Percentiles rank a stretch among this genome's conserved stretches.
phyloP scores from a whole-genome alignment of 371 early-diverging fungal genomes.

The Lichtheimia hyalospora region DNA sequence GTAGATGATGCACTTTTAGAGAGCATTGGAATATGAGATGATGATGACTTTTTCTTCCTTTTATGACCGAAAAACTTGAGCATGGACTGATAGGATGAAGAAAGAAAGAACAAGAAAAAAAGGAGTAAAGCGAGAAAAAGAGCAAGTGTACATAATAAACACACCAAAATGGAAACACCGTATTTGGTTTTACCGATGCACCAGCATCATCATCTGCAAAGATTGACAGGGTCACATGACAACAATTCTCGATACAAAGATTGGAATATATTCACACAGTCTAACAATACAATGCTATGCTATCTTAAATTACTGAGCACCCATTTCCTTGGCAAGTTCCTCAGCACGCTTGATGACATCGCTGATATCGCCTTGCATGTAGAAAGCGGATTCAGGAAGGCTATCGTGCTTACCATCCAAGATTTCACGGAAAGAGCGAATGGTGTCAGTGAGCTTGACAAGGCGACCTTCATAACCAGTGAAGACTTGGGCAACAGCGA shows the following conservation, averaged over 20 bases:
- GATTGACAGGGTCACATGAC: no score
- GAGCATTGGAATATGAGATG: not conserved
- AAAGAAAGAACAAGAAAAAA: slow-evolving; percentile 10
- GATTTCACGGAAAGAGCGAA: slow-evolving; percentile 96
- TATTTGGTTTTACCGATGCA: not conserved
- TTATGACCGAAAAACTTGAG: slow-evolving; percentile 11
- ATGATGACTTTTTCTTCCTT: slow-evolving; percentile 15
- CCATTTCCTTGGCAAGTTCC: slow-evolving; percentile 39
- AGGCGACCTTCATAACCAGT: slow-evolving; percentile 97
- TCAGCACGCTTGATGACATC: no score
- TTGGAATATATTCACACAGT: no score
- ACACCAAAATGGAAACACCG: not conserved
- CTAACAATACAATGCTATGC: not conserved
- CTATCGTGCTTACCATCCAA: slow-evolving; percentile 96
- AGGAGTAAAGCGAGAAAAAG: not conserved
- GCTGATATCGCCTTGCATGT: no score
- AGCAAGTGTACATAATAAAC: not conserved
- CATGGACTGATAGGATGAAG: slow-evolving; percentile 1
- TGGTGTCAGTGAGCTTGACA: slow-evolving; percentile 91
- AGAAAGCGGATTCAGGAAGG: no score
- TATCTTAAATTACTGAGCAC: slow-evolving; percentile 22
- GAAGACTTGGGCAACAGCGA: slow-evolving; percentile 96
- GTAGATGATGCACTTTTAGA: not conserved
- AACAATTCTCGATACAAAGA: no score
- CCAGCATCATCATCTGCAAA: no score